phyloP scores from a whole-genome alignment of 768 basidiomycete species.

The Tylopilus felleus region DNA sequence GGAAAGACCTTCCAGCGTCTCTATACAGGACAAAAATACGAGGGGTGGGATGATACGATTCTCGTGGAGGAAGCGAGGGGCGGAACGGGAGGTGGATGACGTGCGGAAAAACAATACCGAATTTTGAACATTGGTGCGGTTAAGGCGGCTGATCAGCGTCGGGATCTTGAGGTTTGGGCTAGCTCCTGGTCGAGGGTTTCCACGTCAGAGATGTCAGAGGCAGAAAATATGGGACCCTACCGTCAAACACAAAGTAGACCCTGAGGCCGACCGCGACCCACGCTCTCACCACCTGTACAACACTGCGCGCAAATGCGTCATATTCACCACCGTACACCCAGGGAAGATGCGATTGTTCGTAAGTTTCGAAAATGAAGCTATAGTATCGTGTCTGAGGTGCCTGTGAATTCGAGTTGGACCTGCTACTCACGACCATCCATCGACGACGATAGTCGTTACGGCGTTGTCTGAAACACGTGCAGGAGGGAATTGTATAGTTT shows the following conservation, averaged over 20 bases:
- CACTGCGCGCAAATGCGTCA: slow-evolving; percentile 45
- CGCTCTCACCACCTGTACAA: slow-evolving; percentile 51
- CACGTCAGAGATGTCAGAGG: slow-evolving; percentile 10
- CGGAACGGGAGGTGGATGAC: slow-evolving; percentile 58
- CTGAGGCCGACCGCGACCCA: slow-evolving; percentile 67
- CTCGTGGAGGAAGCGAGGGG: slow-evolving; percentile 66
- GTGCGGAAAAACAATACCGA: slow-evolving; percentile 80
- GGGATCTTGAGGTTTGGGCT: slow-evolving; percentile 70
- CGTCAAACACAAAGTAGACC: slow-evolving; percentile 80
- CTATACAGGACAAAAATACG: slow-evolving; percentile 52
- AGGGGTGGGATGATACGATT: slow-evolving; percentile 75
- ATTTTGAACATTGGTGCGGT: slow-evolving; percentile 55
- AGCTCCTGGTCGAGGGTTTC: slow-evolving; percentile 50
- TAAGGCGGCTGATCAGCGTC: slow-evolving; percentile 58
- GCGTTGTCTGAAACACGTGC: slow-evolving; percentile 2
- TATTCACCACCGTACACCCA: slow-evolving; percentile 92
- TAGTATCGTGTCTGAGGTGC: slow-evolving; percentile 3
- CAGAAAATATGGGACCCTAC: slow-evolving; percentile 38
- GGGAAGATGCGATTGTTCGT: slow-evolving; percentile 56
- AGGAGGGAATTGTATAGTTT: slow-evolving; percentile 31
- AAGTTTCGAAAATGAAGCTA: slow-evolving; percentile 75
- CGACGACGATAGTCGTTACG: slow-evolving; percentile 59
- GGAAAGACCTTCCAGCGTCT: slow-evolving; percentile 45
- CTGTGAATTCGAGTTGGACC: neutral
- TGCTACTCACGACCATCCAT: slow-evolving; percentile 81